These are phyloP conservation scores for Dissophora ornata DNA, from an alignment of 192 early-diverging fungal genomes.

Conservation along the genomic window DNA sequence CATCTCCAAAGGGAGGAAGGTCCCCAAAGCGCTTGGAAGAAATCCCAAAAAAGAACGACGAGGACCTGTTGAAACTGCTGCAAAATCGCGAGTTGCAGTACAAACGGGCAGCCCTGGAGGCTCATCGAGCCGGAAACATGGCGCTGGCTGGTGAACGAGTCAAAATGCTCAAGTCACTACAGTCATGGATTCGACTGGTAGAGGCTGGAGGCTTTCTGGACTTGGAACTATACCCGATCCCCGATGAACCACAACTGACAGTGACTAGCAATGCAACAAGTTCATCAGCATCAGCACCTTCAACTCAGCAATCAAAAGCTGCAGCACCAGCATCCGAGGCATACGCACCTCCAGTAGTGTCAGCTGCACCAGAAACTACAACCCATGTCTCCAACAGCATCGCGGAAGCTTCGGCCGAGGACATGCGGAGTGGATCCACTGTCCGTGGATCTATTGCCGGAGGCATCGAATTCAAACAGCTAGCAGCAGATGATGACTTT, in stretches of 20 bases:
- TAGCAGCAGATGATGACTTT: slow-evolving; percentile 45
- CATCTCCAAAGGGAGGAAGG: slow-evolving; percentile 22
- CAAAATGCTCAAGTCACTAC: slow-evolving; percentile 55
- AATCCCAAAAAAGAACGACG: slow-evolving; percentile 34
- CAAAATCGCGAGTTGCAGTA: slow-evolving; percentile 58
- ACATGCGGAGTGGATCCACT: slow-evolving; percentile 23
- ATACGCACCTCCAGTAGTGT: slow-evolving; percentile 2
- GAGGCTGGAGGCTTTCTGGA: slow-evolving; percentile 36
- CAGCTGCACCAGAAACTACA: slow-evolving; percentile 44
- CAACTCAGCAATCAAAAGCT: neutral
- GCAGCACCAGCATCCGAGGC: slow-evolving; percentile 3
- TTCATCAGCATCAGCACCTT: neutral
- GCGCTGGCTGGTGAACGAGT: slow-evolving; percentile 57
- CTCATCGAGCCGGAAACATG: slow-evolving; percentile 60
- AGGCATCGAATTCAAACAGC: slow-evolving; percentile 27
- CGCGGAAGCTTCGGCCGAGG: slow-evolving; percentile 31
- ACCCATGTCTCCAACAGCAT: slow-evolving; percentile 43
- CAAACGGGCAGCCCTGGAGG: slow-evolving; percentile 61
- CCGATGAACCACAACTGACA: slow-evolving; percentile 14
- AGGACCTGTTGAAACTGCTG: slow-evolving; percentile 40
- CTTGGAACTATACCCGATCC: slow-evolving; percentile 43
- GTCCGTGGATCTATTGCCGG: slow-evolving; percentile 7
- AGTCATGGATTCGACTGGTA: slow-evolving; percentile 51
- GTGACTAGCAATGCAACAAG: neutral
- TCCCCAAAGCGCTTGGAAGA: slow-evolving; percentile 36